Conservation (phyloP, 352 stramenopile species). For the Phytophthora boehmeriae region DNA sequence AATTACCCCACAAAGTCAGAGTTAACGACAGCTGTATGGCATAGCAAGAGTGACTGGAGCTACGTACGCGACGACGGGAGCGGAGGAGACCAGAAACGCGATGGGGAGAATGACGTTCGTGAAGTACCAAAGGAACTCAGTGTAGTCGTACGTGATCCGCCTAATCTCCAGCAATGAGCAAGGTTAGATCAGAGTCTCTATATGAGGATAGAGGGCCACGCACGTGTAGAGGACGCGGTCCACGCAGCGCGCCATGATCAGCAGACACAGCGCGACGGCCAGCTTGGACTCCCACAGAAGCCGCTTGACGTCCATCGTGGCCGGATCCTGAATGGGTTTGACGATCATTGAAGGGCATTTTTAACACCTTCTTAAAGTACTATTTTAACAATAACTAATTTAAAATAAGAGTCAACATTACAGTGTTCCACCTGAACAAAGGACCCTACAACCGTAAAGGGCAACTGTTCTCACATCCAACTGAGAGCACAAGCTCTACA, state of each 20-base stretch:
- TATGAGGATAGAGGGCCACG: constrained; percentile 32
- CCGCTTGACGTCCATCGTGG: constrained; percentile 69
- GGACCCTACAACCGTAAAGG: too few species aligned
- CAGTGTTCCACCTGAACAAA: too few species aligned
- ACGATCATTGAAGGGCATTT: constrained; percentile 8
- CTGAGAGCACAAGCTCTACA: constrained; percentile 71
- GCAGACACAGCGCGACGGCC: constrained; percentile 71
- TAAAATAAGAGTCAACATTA: too few species aligned
- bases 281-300: constrained; percentile 88
- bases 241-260: constrained; percentile 81
- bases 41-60: not conserved
- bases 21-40: not conserved
- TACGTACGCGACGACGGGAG: constrained; percentile 74
- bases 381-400: not conserved
- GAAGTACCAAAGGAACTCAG: constrained; percentile 89
- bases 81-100: constrained; percentile 75
- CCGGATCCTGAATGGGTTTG: constrained; percentile 13
- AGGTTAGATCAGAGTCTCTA: too few species aligned
- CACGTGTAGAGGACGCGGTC: constrained; percentile 89
- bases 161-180: constrained; percentile 26
- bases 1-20: constrained; percentile 1
- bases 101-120: constrained; percentile 83
- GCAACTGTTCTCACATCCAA: too few species aligned
- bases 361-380: not conserved
- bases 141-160: constrained; percentile 89